phyloP scores from a whole-genome alignment of 192 early-diverging fungal species.

The Coemansia sp. region DNA sequence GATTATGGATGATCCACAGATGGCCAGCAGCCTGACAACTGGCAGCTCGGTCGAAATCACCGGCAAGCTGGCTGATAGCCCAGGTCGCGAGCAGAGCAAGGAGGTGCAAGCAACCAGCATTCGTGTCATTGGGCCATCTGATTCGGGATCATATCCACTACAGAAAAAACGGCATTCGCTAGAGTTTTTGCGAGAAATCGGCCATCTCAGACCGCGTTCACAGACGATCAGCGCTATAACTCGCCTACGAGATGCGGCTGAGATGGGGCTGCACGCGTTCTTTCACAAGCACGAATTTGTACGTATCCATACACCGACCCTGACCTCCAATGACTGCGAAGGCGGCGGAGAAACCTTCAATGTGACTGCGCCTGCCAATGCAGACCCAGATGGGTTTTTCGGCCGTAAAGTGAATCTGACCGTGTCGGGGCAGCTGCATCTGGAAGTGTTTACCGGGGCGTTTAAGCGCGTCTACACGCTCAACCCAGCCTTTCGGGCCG shows the following conservation, averaged over 20 bases:
- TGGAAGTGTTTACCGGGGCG: conserved; percentile 70
- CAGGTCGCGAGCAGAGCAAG: conserved; percentile 66
- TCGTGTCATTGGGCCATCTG: conserved; percentile 23
- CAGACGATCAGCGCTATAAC: conserved; percentile 72
- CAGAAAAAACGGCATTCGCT: conserved; percentile 79
- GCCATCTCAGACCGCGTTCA: conserved; percentile 71
- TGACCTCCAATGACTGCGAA: conserved; percentile 87
- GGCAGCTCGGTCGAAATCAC: conserved; percentile 71
- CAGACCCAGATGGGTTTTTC: conserved; percentile 57
- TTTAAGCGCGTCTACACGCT: conserved; percentile 78
- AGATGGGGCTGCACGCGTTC: conserved; percentile 68
- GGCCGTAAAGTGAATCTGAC: conserved; percentile 71
- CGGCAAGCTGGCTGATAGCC: conserved; percentile 65
- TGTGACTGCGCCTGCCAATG: conserved; percentile 24
- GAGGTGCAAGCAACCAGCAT: conserved; percentile 62
- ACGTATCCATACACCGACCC: conserved; percentile 73
- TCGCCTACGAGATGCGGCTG: conserved; percentile 66
- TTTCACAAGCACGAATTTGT: conserved; percentile 72
- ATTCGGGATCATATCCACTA: conserved; percentile 73
- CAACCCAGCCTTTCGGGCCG: conserved; percentile 81
- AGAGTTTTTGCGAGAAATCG: conserved; percentile 75
- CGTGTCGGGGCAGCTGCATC: conserved; percentile 84
- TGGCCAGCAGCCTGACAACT: conserved; percentile 55
- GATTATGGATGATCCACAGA: conserved; percentile 41
- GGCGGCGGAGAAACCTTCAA: conserved; percentile 85